Evolutionary conservation across 441 rosid genomes (phyloP).

Genomic region (Erodium moschatum): DNA sequence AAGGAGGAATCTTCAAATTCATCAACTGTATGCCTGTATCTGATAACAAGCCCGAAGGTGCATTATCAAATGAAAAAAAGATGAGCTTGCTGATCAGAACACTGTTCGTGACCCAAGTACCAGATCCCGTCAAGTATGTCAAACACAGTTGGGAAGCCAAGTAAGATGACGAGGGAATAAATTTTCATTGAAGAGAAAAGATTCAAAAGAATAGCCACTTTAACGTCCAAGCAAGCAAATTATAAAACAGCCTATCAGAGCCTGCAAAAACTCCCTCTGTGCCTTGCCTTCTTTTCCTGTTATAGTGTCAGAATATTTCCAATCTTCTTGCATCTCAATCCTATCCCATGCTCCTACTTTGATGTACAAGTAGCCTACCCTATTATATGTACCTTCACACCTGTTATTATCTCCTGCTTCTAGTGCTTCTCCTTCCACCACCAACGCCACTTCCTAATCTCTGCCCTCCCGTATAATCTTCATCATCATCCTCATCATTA

Average conservation of each 20-base stretch:
- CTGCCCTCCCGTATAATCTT: slow-evolving; percentile 42
- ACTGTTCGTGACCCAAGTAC: too few species aligned
- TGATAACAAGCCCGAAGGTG: too few species aligned
- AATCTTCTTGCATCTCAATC: slow-evolving; percentile 6
- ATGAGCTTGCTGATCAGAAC: too few species aligned
- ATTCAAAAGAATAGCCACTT: slow-evolving; percentile 22
- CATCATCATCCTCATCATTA: slow-evolving; percentile 45
- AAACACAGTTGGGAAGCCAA: too few species aligned
- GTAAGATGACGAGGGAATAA: not conserved
- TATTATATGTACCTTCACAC: slow-evolving; percentile 26
- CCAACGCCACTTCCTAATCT: slow-evolving; percentile 26
- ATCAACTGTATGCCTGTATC: too few species aligned
- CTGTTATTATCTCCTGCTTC: slow-evolving; percentile 39
- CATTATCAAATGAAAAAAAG: too few species aligned
- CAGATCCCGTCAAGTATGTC: too few species aligned
- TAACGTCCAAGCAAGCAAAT: too few species aligned
- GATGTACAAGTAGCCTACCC: slow-evolving; percentile 55
- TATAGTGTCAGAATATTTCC: slow-evolving; percentile 10
- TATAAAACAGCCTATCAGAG: too few species aligned
- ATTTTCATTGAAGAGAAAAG: not conserved
- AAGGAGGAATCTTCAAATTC: too few species aligned
- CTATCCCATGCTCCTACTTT: slow-evolving; percentile 21
- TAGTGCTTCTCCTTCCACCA: slow-evolving; percentile 34
- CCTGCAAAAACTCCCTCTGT: too few species aligned
- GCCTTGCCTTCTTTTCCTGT: slow-evolving; percentile 6